These are phyloP conservation scores for Kurtzmaniella quercitrusa DNA, from an alignment of 1,139 yeast genomes.

Conservation along the genomic window DNA sequence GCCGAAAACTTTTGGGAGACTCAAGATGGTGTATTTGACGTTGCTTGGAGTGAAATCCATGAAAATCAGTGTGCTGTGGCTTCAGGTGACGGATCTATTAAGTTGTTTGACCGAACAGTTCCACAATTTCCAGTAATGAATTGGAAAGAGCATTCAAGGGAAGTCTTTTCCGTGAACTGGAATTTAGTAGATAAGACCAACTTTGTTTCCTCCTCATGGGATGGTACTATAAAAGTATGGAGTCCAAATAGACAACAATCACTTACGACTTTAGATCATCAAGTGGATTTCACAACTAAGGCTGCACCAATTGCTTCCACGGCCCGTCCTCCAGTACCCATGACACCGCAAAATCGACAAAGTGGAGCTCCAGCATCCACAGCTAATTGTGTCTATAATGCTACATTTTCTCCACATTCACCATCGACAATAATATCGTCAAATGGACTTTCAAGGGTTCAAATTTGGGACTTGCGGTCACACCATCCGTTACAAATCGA, in stretches of 20 bases:
- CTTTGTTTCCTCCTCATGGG: constrained; percentile 87
- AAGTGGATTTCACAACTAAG: constrained; percentile 26
- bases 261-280: constrained; percentile 51
- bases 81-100: constrained; percentile 86
- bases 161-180: constrained; percentile 89
- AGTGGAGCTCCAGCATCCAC: constrained; percentile 22
- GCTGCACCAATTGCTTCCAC: constrained; percentile 21
- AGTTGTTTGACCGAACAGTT: constrained; percentile 72
- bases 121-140: constrained; percentile 70
- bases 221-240: constrained; percentile 78
- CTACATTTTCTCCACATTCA: constrained; percentile 82
- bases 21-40: constrained; percentile 87
- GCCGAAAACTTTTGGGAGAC: constrained; percentile 72
- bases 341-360: constrained; percentile 23
- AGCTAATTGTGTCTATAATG: constrained; percentile 66
- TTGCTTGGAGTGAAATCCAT: constrained; percentile 87
- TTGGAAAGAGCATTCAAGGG: constrained; percentile 76
- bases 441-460: constrained; percentile 74
- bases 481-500: constrained; percentile 61
- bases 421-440: constrained; percentile 69
- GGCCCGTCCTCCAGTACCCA: constrained; percentile 31
- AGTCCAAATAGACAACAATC: constrained; percentile 60
- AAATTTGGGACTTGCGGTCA: constrained; percentile 80
- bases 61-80: constrained; percentile 83
- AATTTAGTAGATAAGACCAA: constrained; percentile 69